A percentile compares a stretch with the other conserved stretches of the same genome.
Evolutionary conservation across 129 eudicot species (phyloP).

Genomic region (Flaveria robusta): DNA sequence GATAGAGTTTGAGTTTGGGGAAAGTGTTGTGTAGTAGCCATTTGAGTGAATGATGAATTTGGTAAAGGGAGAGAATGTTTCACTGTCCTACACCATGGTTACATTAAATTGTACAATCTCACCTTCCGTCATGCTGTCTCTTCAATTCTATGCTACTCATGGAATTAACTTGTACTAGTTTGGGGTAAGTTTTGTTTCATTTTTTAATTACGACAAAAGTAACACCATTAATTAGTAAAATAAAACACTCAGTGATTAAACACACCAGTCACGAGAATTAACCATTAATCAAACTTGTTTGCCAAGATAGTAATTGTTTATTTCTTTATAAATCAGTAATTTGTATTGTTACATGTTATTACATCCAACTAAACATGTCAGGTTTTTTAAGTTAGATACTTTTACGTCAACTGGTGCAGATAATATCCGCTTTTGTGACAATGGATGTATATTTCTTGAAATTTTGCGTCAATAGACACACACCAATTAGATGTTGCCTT

Average conservation of each 20-base stretch:
- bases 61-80: constrained; percentile 35
- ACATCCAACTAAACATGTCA: no score
- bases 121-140: constrained; percentile 33
- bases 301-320: no score
- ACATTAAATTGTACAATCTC: constrained; percentile 35
- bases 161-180: constrained; percentile 29
- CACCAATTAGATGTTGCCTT: no score
- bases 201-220: background rate
- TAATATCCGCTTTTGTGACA: background rate
- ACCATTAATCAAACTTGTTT: no score
- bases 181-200: constrained; percentile 25
- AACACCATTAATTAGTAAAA: background rate
- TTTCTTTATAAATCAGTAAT: no score
- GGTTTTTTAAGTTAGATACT: no score
- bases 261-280: background rate
- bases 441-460: background rate
- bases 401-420: no score
- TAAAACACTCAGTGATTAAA: background rate
- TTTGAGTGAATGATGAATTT: constrained; percentile 28
- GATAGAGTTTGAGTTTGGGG: background rate
- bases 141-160: constrained; percentile 18
- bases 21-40: constrained; percentile 12
- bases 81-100: constrained; percentile 33
- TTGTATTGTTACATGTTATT: no score
- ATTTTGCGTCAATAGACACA: no score